A percentile compares a stretch with the other conserved stretches of the same genome.
Conservation (phyloP, 805 yeast genomes). For the Sugiyamaella chiloensis region DNA sequence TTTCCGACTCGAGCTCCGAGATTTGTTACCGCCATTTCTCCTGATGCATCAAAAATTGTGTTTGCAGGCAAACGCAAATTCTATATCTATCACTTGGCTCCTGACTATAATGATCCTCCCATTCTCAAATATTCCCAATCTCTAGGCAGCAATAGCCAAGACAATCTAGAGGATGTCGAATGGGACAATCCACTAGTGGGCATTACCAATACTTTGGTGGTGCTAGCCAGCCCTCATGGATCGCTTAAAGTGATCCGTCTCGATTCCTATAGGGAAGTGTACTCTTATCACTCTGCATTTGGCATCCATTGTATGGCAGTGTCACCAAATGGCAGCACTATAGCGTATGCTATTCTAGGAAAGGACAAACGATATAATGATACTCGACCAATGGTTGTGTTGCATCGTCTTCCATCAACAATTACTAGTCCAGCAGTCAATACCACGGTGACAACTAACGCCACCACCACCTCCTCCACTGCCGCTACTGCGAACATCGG, state of each 20-base stretch:
- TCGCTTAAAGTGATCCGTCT: conserved; percentile 52
- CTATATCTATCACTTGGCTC: conserved; percentile 62
- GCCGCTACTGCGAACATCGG: no score
- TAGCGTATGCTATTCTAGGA: conserved; percentile 83
- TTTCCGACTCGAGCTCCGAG: conserved; percentile 41
- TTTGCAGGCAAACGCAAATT: conserved; percentile 65
- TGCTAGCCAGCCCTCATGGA: conserved; percentile 72
- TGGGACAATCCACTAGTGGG: conserved; percentile 30
- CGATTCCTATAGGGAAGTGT: conserved; percentile 43
- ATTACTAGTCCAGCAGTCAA: no score
- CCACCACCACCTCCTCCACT: conserved; percentile 37
- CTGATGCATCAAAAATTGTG: conserved; percentile 62
- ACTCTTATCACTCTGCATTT: conserved; percentile 64
- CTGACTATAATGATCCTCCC: conserved; percentile 51
- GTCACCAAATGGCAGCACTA: conserved; percentile 56
- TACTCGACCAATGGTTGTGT: conserved; percentile 45
- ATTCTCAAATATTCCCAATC: conserved; percentile 38
- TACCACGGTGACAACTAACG: conserved; percentile 1
- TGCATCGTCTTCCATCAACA: conserved; percentile 11
- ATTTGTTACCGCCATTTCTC: conserved; percentile 58
- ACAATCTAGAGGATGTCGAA: conserved; percentile 3
- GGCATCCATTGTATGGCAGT: conserved; percentile 78
- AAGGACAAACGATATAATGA: conserved; percentile 63
- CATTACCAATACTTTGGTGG: conserved; percentile 55
- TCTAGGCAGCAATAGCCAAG: conserved; percentile 11